Evolutionary conservation across 2,329 filamentous ascomycete genomes (phyloP), one percentile per base, ranked within the genome.

Genomic region (Fusarium bulbicola): DNA sequence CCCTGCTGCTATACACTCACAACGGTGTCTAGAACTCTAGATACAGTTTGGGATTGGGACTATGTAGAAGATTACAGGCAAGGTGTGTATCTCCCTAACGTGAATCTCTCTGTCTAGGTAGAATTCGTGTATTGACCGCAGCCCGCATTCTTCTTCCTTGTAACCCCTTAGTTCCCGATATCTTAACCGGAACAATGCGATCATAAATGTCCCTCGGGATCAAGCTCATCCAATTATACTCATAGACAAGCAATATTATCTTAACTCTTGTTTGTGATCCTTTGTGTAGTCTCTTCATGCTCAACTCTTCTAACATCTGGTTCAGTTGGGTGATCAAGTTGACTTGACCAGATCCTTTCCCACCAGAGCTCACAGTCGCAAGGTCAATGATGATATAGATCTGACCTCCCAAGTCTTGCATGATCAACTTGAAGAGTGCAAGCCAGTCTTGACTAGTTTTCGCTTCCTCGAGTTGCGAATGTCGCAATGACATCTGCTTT

Each of bases 381-480:
- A 71, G 37, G 13, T 71, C 67, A 6, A 72, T 11, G 12, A 72
- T 30, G 26, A 71, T 15, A 34, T 71, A 64, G 0, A 72, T 11
- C 6, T 68, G 53, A 0, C 39, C 50, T n/a, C 34, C 32, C 0
- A 54, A 34, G 10, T 42, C 16, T 5, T 39, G 16, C 1, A 71
- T 36, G 3, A 56, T 28, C 1, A 37, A 4, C 6, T 34, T 58
- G 5, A 68, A 58, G 2, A 72, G 45, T 5, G 4, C 12, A 10
- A 71, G 28, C 54, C 59, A 60, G 5, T 60, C 54, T 14, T 36
- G 32, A 1, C 50, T n/a, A 2, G n/a, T 60, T 1, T 46, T 59
- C 0, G 63, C 8, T 1, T 32, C 62, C 12, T 71, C 39, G 10
- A 72, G 39, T 2, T 71, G 63, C 0, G 54, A 63, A 20, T 47